Base-by-base conservation (phyloP, 805 yeast genomes). In the Lipomyces orientalis region DNA sequence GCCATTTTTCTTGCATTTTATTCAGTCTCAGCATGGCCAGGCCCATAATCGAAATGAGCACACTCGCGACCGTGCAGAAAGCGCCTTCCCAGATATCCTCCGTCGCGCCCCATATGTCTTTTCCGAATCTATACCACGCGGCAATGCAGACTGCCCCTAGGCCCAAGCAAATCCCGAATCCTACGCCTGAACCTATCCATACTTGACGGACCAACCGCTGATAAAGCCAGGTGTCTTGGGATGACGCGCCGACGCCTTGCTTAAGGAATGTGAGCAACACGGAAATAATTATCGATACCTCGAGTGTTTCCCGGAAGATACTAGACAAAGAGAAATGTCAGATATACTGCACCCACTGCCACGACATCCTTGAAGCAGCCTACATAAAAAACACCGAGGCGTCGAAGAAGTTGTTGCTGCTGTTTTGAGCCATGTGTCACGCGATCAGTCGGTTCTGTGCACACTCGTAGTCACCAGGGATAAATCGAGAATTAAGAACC, bases 51-150 rank as follows among this genome's bases (percentile, higher is more conserved):
- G 97, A 86, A 76, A 94, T 94, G 87, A 94, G 86, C 56, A 91
- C 81, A 0, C 97, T 87, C 2, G 98, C 99, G 78, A 94, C 88
- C 73, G 93, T 81, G 81, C 96, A 91, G 78, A 94, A 93, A 66
- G 91, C 83, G 82, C 98, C 98, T 85, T 94, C 99, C 98, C 98
- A 94, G 66, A 94, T 79, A 79, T 94, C 98, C 79, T 94, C 99
- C 22, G 97, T 87, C 14, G 79, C 77, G 61, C 94, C 84, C 90
- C 97, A 94, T 71, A 94, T 86, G 84, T 94, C 97, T 63, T 86
- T 86, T 70, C 89, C 88, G 61, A 90, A 83, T 51, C 90, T 81
- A 78, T 94, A 94, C 82, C 91, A 94, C 25, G 93, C 93, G 79
- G 97, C 99, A 77, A 94, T 93, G 81, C 94, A 93, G 65, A 92